Conservation (phyloP, 2,329 filamentous ascomycete species). For the Purpureocillium takamizusanense region DNA sequence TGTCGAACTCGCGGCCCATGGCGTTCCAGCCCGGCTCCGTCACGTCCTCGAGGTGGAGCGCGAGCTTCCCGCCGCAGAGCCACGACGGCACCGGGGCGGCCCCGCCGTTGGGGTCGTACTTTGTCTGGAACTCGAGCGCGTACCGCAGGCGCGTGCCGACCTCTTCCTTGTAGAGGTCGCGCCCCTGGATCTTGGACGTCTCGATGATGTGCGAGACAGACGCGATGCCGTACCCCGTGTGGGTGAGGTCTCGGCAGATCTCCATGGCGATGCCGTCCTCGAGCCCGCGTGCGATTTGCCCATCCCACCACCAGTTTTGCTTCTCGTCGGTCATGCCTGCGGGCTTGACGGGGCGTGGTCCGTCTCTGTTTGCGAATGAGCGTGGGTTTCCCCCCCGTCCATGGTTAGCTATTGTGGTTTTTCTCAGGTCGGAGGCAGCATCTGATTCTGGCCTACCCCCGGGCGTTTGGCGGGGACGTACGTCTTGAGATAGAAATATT, state of each 20-base stretch:
- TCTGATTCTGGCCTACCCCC: too few relatives aligned
- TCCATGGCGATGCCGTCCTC: constrained; percentile 13
- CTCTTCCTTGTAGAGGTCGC: constrained; percentile 12
- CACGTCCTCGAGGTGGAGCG: constrained; percentile 5
- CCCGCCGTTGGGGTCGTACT: constrained; percentile 8
- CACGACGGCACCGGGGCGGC: constrained; percentile 8
- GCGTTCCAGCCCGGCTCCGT: too few relatives aligned
- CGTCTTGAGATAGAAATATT: too few relatives aligned
- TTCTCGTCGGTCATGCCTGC: too few relatives aligned
- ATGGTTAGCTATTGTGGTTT: too few relatives aligned
- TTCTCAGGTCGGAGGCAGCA: too few relatives aligned
- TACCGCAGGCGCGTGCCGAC: constrained; percentile 12
- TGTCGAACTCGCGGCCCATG: too few relatives aligned
- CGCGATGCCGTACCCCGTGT: constrained; percentile 15
- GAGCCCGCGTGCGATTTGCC: constrained; percentile 7
- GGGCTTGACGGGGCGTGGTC: too few relatives aligned
- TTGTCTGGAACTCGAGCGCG: constrained; percentile 14
- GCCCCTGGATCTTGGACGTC: constrained; percentile 15
- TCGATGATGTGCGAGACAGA: constrained; percentile 17
- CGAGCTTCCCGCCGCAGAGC: constrained; percentile 12
- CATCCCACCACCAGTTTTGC: constrained; percentile 6
- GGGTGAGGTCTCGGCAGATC: constrained; percentile 17
- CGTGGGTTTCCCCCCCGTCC: too few relatives aligned
- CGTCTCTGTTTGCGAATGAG: too few relatives aligned
- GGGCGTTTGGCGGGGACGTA: too few relatives aligned